A percentile compares a stretch with the other conserved stretches of the same genome.
Conservation (phyloP, 2,329 filamentous ascomycete genomes). For the Zalaria obscura region DNA sequence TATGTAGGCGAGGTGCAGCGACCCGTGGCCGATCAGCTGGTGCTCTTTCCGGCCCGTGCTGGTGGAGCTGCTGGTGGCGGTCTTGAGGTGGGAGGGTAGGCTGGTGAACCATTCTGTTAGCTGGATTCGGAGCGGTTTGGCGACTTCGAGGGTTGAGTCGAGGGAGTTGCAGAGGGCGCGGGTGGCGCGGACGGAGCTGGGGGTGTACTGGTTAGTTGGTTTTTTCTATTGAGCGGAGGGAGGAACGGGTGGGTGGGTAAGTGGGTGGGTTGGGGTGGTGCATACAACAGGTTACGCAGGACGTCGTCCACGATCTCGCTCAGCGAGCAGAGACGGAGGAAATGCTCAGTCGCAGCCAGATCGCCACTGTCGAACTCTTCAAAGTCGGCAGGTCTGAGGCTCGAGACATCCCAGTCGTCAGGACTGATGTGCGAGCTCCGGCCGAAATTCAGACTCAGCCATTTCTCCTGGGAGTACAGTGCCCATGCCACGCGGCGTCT, state of each 20-base stretch:
- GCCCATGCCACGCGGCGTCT: slow-evolving; percentile 50
- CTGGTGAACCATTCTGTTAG: slow-evolving; percentile 35
- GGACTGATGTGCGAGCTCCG: slow-evolving; percentile 40
- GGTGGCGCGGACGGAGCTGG: slow-evolving; percentile 14
- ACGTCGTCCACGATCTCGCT: slow-evolving; percentile 39
- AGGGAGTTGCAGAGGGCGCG: slow-evolving; percentile 30
- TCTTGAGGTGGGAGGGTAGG: slow-evolving; percentile 23
- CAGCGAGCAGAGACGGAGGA: slow-evolving; percentile 36
- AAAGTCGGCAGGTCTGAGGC: slow-evolving; percentile 32
- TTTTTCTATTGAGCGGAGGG: no score
- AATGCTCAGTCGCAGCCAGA: slow-evolving; percentile 20
- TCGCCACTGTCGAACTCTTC: slow-evolving; percentile 10
- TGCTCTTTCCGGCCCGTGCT: slow-evolving; percentile 11
- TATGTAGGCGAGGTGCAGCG: slow-evolving; percentile 37
- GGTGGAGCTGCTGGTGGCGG: slow-evolving; percentile 4
- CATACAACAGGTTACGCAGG: slow-evolving; percentile 22
- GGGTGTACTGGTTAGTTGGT: no score
- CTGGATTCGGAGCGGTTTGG: slow-evolving; percentile 33
- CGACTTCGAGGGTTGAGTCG: slow-evolving; percentile 30
- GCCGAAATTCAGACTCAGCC: slow-evolving; percentile 43
- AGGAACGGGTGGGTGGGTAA: neutral
- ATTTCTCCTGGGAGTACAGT: slow-evolving; percentile 51
- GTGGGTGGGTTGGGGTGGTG: no score
- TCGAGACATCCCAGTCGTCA: slow-evolving; percentile 41
- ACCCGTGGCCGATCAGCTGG: slow-evolving; percentile 30